phyloP scores from a whole-genome alignment of 768 basidiomycete genomes.

The Lentinula guzmanii region DNA sequence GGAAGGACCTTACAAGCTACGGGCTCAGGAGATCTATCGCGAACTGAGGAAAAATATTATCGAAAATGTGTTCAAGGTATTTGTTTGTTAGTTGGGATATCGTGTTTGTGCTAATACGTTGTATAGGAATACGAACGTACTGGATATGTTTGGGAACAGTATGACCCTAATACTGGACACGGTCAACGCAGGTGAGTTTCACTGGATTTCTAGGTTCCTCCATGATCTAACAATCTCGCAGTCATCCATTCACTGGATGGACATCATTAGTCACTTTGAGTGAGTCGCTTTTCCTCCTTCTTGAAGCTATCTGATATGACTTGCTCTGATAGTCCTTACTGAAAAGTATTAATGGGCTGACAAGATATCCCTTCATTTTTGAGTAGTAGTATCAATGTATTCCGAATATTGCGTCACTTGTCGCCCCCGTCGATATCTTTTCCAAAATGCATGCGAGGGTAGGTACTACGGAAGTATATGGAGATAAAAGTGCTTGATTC shows the following conservation, averaged over 20 bases:
- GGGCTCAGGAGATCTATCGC: constrained; percentile 72
- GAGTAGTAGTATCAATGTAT: not conserved
- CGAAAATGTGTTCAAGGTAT: constrained; percentile 70
- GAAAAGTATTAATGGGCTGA: constrained; percentile 50
- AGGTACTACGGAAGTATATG: not conserved
- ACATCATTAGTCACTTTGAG: constrained; percentile 85
- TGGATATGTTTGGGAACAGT: constrained; percentile 98
- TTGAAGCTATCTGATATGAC: constrained; percentile 7
- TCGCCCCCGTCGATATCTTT: too few species aligned
- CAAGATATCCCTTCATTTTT: not conserved
- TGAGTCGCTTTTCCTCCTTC: constrained; percentile 35
- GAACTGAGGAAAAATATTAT: constrained; percentile 80
- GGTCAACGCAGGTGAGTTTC: constrained; percentile 39
- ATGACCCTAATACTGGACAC: constrained; percentile 77
- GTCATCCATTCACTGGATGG: constrained; percentile 98
- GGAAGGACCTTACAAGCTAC: constrained; percentile 75
- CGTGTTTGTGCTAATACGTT: not conserved
- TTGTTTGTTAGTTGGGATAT: not conserved
- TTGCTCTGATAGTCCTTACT: constrained; percentile 43
- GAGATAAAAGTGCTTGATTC: not conserved
- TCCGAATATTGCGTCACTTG: not conserved
- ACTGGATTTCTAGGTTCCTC: constrained; percentile 4
- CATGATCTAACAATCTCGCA: constrained; percentile 22
- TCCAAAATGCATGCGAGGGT: not conserved
- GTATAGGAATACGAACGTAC: constrained; percentile 84